Conservation (phyloP, 148 eudicot genomes). For the Amaranthus palmeri region DNA sequence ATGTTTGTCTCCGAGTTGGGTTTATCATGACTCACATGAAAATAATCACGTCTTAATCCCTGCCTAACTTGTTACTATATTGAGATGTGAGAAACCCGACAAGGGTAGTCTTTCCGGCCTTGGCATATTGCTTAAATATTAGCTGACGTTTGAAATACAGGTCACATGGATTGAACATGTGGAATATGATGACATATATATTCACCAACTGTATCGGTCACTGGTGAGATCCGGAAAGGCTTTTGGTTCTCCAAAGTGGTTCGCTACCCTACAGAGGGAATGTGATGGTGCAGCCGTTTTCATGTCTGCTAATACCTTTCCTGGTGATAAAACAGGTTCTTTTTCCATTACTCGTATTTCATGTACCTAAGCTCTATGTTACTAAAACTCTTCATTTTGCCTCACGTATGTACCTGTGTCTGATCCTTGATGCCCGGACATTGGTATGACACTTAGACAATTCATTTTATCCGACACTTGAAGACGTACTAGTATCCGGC, state of each 20-base stretch:
- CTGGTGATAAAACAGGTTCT: conserved; percentile 41
- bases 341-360: not conserved
- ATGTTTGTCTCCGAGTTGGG: too few species aligned
- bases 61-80: too few species aligned
- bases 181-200: conserved; percentile 53
- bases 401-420: too few species aligned
- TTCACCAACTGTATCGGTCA: conserved; percentile 49
- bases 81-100: too few species aligned
- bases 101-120: not conserved
- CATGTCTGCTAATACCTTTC: conserved; percentile 25
- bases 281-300: conserved; percentile 40
- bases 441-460: too few species aligned
- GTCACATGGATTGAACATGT: conserved; percentile 85
- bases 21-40: too few species aligned
- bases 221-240: conserved; percentile 59
- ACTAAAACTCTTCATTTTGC: too few species aligned
- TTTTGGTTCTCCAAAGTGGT: conserved; percentile 77
- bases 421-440: too few species aligned
- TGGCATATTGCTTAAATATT: not conserved
- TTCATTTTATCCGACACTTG: too few species aligned
- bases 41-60: too few species aligned
- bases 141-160: conserved; percentile 31
- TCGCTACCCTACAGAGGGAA: conserved; percentile 59
- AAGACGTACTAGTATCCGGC: too few species aligned
- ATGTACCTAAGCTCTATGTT: not conserved